Base-by-base conservation (phyloP, 495 filamentous ascomycete species). In the Cercophora newfieldiana region DNA sequence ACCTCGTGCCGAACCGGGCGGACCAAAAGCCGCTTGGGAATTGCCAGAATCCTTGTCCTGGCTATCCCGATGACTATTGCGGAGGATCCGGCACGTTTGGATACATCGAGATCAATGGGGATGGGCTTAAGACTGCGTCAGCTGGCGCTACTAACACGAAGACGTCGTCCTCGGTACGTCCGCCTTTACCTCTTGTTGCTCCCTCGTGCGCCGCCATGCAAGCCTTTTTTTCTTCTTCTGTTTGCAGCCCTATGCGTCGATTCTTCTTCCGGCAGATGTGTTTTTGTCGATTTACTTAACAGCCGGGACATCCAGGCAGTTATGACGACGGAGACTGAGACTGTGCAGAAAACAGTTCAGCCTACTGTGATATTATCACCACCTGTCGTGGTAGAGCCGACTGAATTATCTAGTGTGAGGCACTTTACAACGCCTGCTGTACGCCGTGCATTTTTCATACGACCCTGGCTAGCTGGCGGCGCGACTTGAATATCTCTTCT, bases 41-140 rank as follows among this genome's bases (percentile, higher is more conserved):
- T 25, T 84, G 81, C 64, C 58, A 72, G 29, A 16, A 50, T 7
- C 3, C 60, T 14, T 84, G 81, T 57, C 81, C 80, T 7, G 81
- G 81, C 25, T 84, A 69, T 53, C 76, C 75, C 0, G 1, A 24
- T 2, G 81, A 84, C 54, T 65, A 54, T 5, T 84, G 81, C 66
- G 81, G 81, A 59, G 79, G 72, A 12, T 55, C 71, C 28, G 72
- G 69, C 18, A 26, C 77, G 44, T 83, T 58, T 66, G 80, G 77
- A 33, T 83, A 83, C 54, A 74, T 83, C 59, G 29, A 67, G 3
- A 60, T 79, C 10, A 70, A 68, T 33, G 53, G 37, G 2, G 10
- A 44, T 16, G 12, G 29, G 29, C 22, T 77, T 8, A 77, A 76
- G 22, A 80, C 76, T 18, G 68, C 71, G 0, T 26, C 61, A 8